Percentiles rank a stretch among this genome's conserved stretches.
Conservation (phyloP, 371 early-diverging fungal genomes). For the Zancudomyces culisetae region DNA sequence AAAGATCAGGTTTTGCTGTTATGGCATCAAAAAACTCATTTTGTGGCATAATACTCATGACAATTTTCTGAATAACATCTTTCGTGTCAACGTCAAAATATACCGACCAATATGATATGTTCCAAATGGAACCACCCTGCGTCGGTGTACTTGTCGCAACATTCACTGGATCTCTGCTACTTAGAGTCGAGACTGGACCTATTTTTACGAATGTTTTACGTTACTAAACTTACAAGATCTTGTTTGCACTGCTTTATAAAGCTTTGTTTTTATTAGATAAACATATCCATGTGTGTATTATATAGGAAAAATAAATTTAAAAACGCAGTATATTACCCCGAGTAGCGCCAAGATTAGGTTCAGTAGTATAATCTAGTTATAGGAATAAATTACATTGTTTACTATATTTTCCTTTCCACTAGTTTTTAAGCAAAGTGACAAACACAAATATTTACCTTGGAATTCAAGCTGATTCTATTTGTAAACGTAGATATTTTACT, state of each 20-base stretch:
- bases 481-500: neutral
- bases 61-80: constrained; percentile 31
- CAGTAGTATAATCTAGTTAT: too few species aligned
- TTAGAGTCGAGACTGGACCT: neutral
- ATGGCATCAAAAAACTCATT: constrained; percentile 25
- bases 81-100: constrained; percentile 76
- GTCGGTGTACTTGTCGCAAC: constrained; percentile 11
- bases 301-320: too few species aligned
- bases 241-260: too few species aligned
- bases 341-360: too few species aligned
- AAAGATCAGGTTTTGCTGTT: constrained; percentile 46
- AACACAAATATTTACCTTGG: neutral
- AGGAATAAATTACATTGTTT: neutral
- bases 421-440: too few species aligned
- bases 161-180: neutral
- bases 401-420: neutral
- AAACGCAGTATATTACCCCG: too few species aligned
- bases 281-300: too few species aligned
- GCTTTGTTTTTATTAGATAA: too few species aligned
- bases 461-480: constrained; percentile 3
- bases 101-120: constrained; percentile 60
- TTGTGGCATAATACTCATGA: constrained; percentile 21
- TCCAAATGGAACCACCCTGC: constrained; percentile 13
- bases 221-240: too few species aligned
- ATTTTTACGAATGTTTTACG: too few species aligned